Base-by-base conservation (phyloP, 768 basidiomycete genomes). In the Trametes cinnabarina region DNA sequence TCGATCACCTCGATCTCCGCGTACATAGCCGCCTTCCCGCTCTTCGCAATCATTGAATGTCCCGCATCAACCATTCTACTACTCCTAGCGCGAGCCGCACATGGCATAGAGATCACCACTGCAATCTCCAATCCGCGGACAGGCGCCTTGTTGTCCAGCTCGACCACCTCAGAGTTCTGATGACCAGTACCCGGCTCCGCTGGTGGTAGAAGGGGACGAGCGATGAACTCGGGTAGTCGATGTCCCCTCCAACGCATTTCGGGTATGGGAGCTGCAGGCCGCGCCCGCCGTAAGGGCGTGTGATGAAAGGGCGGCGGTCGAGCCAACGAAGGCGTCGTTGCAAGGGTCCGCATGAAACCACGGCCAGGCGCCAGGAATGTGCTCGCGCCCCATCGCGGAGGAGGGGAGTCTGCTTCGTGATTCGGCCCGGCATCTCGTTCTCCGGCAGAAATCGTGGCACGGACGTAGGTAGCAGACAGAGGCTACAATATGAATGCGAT, bases 41-140 rank as follows among this genome's bases (percentile, higher is more conserved):
- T 28, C 39, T 20, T 37, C 12, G 25, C 34, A 14, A 25, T 40
- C 17, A 8, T 37, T 25, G 25, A 17, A 19, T 7, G 8, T 6
- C 17, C 32, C 15, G 48, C 34, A 8, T 37, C 42, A 7, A 1
- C 10, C 32, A 22, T 34, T 35, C 50, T 39, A 32, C 47, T 22
- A 23, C 20, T 42, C n/a, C 11, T 32, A 39, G 59, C 28, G 14
- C 19, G 39, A 11, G 26, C 53, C 4, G 57, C 57, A 2, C 66
- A 65, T 22, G 69, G 69, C 69, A 70, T 68, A 5, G 66, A 47
- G 25, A 70, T 46, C 17, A 70, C 47, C 4, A 68, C 62, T 12
- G 65, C 60, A 49, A 70, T 63, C 49, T 67, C 62, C 20, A 66
- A 34, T 20, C 55, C 63, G 22, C 52, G 32, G 10, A 65, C 55